Percentiles rank a stretch among this genome's conserved stretches.
These are phyloP conservation scores for Wickerhamomyces canadensis DNA, from an alignment of 805 yeast genomes.

Conservation along the genomic window DNA sequence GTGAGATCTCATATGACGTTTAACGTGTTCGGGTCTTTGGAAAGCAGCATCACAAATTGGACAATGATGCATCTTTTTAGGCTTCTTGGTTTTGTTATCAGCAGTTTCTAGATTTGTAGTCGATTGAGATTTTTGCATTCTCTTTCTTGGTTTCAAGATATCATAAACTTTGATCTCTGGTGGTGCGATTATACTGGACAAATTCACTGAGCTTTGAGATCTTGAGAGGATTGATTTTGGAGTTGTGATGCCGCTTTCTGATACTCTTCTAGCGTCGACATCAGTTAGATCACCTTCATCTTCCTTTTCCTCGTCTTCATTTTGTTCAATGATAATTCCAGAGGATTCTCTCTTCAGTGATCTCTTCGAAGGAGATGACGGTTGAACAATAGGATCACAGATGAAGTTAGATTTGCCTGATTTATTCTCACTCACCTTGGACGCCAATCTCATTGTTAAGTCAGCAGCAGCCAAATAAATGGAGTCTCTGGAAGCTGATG, in stretches of 20 bases:
- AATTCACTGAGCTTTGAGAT: slow-evolving; percentile 48
- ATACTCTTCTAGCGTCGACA: slow-evolving; percentile 2
- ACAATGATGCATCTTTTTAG: slow-evolving; percentile 56
- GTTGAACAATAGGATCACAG: no score
- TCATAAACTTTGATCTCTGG: slow-evolving; percentile 22
- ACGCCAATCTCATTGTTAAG: slow-evolving; percentile 23
- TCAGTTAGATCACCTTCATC: no score
- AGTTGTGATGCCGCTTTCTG: slow-evolving; percentile 1
- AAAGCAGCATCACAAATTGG: slow-evolving; percentile 57
- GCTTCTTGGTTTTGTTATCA: slow-evolving; percentile 24
- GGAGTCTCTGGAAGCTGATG: slow-evolving; percentile 5
- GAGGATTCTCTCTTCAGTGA: no score
- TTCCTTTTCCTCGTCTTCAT: no score
- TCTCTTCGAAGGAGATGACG: no score
- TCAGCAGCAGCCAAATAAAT: slow-evolving; percentile 26
- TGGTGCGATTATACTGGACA: slow-evolving; percentile 45
- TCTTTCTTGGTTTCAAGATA: slow-evolving; percentile 21
- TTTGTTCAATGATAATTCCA: not conserved
- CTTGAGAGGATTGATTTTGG: slow-evolving; percentile 17
- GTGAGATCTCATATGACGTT: slow-evolving; percentile 72
- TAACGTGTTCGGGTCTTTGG: slow-evolving; percentile 71
- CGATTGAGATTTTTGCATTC: slow-evolving; percentile 15
- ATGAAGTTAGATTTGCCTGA: not conserved
- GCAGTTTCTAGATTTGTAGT: slow-evolving; percentile 17
- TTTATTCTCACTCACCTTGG: slow-evolving; percentile 14